Evolutionary conservation across 2,329 filamentous ascomycete genomes (phyloP), one percentile per base, ranked within the genome.

Genomic region (Aspergillus sp.): DNA sequence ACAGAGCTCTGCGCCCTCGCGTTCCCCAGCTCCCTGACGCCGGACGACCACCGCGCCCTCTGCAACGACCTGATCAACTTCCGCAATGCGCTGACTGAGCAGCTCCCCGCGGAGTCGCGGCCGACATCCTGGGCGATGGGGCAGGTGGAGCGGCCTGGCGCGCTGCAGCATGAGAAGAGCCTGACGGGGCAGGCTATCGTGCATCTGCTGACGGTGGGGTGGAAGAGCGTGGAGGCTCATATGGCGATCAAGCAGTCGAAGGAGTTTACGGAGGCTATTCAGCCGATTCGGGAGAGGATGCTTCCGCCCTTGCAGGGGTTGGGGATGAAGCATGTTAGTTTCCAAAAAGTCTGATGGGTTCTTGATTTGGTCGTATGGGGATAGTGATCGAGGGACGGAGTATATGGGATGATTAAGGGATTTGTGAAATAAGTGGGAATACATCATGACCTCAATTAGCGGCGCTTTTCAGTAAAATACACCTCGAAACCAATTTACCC

Each of bases 201-300:
- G 50, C 73, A 74, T 58, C 59, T 77, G 3, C 52, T 73, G n/a
- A 69, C 71, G 16, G 66, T 81, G 49, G 81, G 80, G 4, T 84
- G 81, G 81, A 66, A 75, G 47, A 78, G 70, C 58, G 68, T 78
- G 17, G 76, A 80, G 33, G 69, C 68, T 45, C 81, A 83, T 63
- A 67, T 74, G 71, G 65, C 65, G 45, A 79, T 73, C 30, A 67
- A 73, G 49, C 67, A 77, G 56, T 76, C 75, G 24, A 65, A 73
- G 55, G 68, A 64, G 22, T 83, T 82, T 61, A 63, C 60, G 32
- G 63, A 70, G 19, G 66, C 71, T 14, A 73, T 79, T 52, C 51
- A 53, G 45, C 63, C 70, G 26, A 53, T 82, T 57, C 71, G 74
- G 53, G 69, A 73, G 47, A 75, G 68, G 46, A 61, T 66, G 62